Evolutionary conservation across 495 filamentous ascomycete species (phyloP).

Genomic region (Xylaria acuta): DNA sequence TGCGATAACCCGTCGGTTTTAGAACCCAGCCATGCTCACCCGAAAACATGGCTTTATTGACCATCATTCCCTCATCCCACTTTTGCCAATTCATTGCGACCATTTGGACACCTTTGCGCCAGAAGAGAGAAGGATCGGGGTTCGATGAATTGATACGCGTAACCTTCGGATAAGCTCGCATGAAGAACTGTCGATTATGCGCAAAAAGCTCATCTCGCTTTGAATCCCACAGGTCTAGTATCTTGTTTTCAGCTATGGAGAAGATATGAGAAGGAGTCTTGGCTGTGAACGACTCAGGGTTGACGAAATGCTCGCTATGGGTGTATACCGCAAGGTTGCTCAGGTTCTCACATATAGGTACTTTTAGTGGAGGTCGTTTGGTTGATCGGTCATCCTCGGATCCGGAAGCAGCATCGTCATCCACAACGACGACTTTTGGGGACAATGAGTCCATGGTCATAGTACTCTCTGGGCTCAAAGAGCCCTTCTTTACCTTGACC

Average conservation of each 20-base stretch:
- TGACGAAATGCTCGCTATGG: conserved; percentile 77
- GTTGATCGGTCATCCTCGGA: conserved; percentile 45
- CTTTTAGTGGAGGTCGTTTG: conserved; percentile 53
- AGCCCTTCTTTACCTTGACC: conserved; percentile 83
- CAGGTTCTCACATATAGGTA: conserved; percentile 69
- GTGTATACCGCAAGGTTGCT: conserved; percentile 83
- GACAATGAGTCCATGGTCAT: conserved; percentile 34
- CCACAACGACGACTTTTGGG: conserved; percentile 32
- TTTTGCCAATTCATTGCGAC: conserved; percentile 96
- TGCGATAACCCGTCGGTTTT: conserved; percentile 69
- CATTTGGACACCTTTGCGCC: conserved; percentile 88
- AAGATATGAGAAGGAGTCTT: conserved; percentile 81
- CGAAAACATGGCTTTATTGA: conserved; percentile 90
- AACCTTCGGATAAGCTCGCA: conserved; percentile 89
- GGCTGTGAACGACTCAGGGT: conserved; percentile 60
- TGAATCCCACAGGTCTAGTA: conserved; percentile 64
- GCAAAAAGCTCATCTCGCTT: conserved; percentile 67
- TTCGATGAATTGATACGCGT: conserved; percentile 83
- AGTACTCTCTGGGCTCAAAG: conserved; percentile 41
- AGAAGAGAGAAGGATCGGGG: conserved; percentile 80
- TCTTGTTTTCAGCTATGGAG: conserved; percentile 78
- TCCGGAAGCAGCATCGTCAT: conserved; percentile 38
- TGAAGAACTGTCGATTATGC: conserved; percentile 83
- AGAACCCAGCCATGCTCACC: conserved; percentile 84
- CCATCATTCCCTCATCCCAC: conserved; percentile 90